Base-by-base conservation (phyloP, 2,329 filamentous ascomycete species). In the Cladobotryum mycophilum region DNA sequence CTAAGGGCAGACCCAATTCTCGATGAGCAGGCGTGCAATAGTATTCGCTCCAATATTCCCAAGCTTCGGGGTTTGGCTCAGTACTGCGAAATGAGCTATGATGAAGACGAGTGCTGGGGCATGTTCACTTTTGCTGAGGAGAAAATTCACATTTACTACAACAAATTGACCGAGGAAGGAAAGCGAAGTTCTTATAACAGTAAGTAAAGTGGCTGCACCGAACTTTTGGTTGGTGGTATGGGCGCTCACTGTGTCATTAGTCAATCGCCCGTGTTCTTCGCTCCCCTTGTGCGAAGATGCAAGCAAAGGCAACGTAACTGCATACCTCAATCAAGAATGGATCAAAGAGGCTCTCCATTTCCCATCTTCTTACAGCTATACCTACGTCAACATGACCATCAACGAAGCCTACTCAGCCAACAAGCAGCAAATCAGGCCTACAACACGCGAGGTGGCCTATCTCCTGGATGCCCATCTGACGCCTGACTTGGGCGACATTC, bases 381-480 rank as follows among this genome's bases (percentile, higher is more conserved):
- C 93, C 63, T 89, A 85, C 64, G 95, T 89, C 81, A 95, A 96
- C 79, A 87, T 90, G 60, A 87, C 95, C 69, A 90, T 96, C 73
- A 95, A 95, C 81, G 81, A 88, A 5, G 56, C 47, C 35, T 63
- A 51, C 30, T 6, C 11, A 4, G 5, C 6, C 14, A 41, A 15
- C 38, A 48, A 41, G 3, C 34, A 51, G 13, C 48, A 43, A n/a
- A 34, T 51, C 25, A 41, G 45, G 1, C 47, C 58, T 20, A 51
- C 48, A 13, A 43, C 47, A 13, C 45, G 48, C 2, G 54, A 53
- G 8, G 43, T 60, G 4, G 55, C 52, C 14, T 37, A 12, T 13
- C 49, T 56, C 3, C 40, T 60, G 11, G 57, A 59, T 36, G 51
- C 54, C 8, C 51, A 56, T 22, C 36, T 50, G 2, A 52, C 49